These are phyloP conservation scores for Gastrodia elata DNA, from an alignment of 106 monocot species.

Conservation along the genomic window DNA sequence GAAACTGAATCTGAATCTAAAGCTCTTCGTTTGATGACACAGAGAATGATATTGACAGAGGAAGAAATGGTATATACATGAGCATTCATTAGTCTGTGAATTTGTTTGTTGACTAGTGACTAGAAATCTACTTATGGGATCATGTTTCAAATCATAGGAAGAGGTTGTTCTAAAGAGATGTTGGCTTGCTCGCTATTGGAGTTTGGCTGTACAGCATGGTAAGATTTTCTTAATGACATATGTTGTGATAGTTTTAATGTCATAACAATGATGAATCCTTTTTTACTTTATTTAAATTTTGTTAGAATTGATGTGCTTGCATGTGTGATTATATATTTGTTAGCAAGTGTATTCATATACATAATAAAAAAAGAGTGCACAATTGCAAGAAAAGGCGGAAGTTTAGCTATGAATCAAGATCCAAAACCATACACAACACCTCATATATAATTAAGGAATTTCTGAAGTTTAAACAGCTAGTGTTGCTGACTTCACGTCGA, in stretches of 20 bases:
- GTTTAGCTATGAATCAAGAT: too few species aligned
- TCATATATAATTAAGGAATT: too few species aligned
- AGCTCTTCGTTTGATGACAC: conserved; percentile 62
- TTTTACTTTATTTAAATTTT: background rate
- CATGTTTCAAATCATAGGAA: conserved; percentile 35
- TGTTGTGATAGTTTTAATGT: background rate
- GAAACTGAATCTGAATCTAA: conserved; percentile 60
- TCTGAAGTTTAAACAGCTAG: too few species aligned
- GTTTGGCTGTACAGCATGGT: conserved; percentile 66
- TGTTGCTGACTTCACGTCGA: too few species aligned
- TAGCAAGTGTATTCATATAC: too few species aligned
- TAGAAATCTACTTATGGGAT: background rate
- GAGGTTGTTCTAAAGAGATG: conserved; percentile 85
- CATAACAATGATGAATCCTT: background rate
- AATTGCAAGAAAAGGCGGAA: too few species aligned
- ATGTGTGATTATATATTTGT: background rate
- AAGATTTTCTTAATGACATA: conserved; percentile 12
- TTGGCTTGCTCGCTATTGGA: conserved; percentile 88
- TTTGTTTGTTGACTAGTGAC: background rate
- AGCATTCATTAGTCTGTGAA: background rate
- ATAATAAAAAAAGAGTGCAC: too few species aligned
- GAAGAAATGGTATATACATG: conserved; percentile 59
- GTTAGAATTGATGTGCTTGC: background rate
- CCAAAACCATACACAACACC: too few species aligned
- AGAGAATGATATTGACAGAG: conserved; percentile 71